A percentile compares a stretch with the other conserved stretches of the same genome.
Conservation (phyloP, 208 protist genomes). For the Wallacemonas rigidus region DNA sequence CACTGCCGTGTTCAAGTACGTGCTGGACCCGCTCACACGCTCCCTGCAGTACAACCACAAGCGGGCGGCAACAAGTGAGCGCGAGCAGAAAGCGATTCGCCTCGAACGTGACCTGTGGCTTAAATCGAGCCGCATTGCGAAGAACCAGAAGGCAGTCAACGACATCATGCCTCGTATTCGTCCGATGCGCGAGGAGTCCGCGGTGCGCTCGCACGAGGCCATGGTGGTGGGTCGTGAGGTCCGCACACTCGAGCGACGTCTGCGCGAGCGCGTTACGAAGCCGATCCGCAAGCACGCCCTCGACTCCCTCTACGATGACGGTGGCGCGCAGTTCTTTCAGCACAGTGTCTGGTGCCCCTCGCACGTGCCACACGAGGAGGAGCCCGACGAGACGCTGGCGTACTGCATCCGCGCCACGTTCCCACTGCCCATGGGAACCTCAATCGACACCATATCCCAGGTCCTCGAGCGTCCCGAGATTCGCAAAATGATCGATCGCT, state of each 20-base stretch:
- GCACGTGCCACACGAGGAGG: slow-evolving; percentile 75
- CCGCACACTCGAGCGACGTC: slow-evolving; percentile 55
- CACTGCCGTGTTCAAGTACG: slow-evolving; percentile 49
- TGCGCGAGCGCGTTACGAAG: slow-evolving; percentile 40
- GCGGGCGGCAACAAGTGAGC: slow-evolving; percentile 19
- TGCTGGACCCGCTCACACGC: slow-evolving; percentile 63
- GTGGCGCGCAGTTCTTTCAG: slow-evolving; percentile 84
- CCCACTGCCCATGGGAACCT: slow-evolving; percentile 44
- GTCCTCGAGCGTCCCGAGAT: slow-evolving; percentile 67
- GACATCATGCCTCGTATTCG: slow-evolving; percentile 56
- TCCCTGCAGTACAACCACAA: slow-evolving; percentile 44
- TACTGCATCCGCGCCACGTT: slow-evolving; percentile 76
- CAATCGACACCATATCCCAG: slow-evolving; percentile 48
- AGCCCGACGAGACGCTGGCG: slow-evolving; percentile 54
- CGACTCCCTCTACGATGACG: slow-evolving; percentile 81
- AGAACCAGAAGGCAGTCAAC: slow-evolving; percentile 38
- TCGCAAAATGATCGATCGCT: slow-evolving; percentile 45
- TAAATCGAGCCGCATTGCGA: slow-evolving; percentile 28
- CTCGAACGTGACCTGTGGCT: slow-evolving; percentile 53
- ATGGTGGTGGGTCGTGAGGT: slow-evolving; percentile 66
- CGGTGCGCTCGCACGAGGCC: slow-evolving; percentile 43
- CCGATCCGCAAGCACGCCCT: slow-evolving; percentile 67
- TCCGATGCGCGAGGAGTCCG: slow-evolving; percentile 72
- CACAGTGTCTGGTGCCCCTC: slow-evolving; percentile 65
- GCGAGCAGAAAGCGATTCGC: slow-evolving; percentile 19